Conservation (phyloP, 345 rosid genomes). For the Hibiscus mutabilis region DNA sequence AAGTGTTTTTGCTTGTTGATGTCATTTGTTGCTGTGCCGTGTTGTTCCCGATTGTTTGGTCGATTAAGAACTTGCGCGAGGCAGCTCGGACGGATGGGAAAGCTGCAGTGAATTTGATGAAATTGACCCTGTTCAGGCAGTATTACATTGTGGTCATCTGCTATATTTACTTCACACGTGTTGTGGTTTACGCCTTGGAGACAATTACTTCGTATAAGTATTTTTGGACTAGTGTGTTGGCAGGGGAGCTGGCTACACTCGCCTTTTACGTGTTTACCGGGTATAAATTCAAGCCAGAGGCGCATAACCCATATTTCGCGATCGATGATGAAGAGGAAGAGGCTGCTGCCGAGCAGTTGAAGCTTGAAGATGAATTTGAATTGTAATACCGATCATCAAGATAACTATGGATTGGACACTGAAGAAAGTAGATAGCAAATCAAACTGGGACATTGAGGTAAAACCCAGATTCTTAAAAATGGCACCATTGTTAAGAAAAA, state of each 20-base stretch:
- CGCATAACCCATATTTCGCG: constrained; percentile 84
- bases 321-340: constrained; percentile 96
- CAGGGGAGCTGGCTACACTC: constrained; percentile 77
- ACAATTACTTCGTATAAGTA: constrained; percentile 87
- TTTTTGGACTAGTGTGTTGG: constrained; percentile 84
- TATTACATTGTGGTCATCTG: constrained; percentile 92
- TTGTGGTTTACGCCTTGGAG: constrained; percentile 80
- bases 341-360: constrained; percentile 87
- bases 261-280: constrained; percentile 87
- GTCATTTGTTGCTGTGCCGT: constrained; percentile 93
- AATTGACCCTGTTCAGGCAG: constrained; percentile 85
- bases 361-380: constrained; percentile 38
- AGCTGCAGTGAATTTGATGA: constrained; percentile 89
- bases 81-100: constrained; percentile 90
- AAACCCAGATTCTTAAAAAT: constrained; percentile 11
- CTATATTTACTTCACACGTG: constrained; percentile 87
- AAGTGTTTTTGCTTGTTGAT: constrained; percentile 77
- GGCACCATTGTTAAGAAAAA: background rate
- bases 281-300: constrained; percentile 85
- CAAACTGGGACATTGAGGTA: constrained; percentile 20
- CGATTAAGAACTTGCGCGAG: constrained; percentile 87
- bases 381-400: background rate
- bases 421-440: background rate
- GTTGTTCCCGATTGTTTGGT: constrained; percentile 94
- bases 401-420: background rate